These are phyloP conservation scores for Aspergillus texensis DNA, from an alignment of 2,329 filamentous ascomycete genomes.

Conservation along the genomic window DNA sequence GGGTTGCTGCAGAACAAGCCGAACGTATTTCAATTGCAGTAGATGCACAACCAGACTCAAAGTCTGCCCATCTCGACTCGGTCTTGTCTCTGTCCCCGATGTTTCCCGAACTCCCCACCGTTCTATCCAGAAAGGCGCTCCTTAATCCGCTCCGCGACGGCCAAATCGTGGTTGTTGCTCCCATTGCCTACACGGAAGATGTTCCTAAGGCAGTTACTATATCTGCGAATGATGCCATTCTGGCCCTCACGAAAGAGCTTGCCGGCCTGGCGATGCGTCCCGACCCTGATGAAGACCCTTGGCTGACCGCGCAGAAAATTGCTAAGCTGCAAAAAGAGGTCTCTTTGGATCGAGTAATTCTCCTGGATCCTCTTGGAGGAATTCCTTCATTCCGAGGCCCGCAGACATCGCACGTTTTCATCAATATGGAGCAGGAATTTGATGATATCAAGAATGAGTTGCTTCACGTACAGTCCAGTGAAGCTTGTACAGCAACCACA, in stretches of 20 bases:
- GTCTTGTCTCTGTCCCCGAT: conserved; percentile 46
- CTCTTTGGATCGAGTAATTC: conserved; percentile 79
- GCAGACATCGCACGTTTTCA: conserved; percentile 74
- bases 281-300: conserved; percentile 48
- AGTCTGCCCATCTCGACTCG: conserved; percentile 69
- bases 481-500: conserved; percentile 12
- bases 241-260: conserved; percentile 77
- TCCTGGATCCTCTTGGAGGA: conserved; percentile 84
- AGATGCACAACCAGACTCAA: conserved; percentile 67
- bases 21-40: conserved; percentile 75
- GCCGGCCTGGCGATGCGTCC: conserved; percentile 62
- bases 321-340: conserved; percentile 54
- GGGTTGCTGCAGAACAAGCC: conserved; percentile 63
- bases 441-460: conserved; percentile 68
- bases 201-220: conserved; percentile 53
- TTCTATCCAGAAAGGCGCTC: conserved; percentile 56
- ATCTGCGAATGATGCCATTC: conserved; percentile 65
- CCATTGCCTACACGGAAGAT: conserved; percentile 61
- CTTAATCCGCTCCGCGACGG: conserved; percentile 68
- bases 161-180: conserved; percentile 70
- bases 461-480: conserved; percentile 28
- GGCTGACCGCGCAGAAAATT: conserved; percentile 42
- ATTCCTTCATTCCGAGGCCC: conserved; percentile 68
- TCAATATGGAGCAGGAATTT: conserved; percentile 93
- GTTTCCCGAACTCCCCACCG: conserved; percentile 36